Evolutionary conservation across 805 yeast genomes (phyloP).

Genomic region (Kodamaea jinghongensis): DNA sequence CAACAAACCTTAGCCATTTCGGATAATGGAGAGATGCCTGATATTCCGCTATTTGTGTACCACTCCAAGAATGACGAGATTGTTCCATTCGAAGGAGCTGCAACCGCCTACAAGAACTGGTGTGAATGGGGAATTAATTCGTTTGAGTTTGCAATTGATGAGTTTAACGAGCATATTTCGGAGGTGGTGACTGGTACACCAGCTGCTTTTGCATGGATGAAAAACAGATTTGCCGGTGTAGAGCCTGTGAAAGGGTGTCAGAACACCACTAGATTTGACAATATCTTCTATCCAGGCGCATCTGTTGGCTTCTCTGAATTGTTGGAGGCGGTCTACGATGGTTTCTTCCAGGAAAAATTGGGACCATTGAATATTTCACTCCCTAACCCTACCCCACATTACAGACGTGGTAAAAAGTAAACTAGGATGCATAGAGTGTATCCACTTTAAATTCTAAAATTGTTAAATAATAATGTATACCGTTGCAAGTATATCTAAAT

Average conservation of each 20-base stretch:
- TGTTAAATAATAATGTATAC: too few relatives aligned
- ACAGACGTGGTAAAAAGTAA: too few relatives aligned
- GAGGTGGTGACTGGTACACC: conserved; percentile 14
- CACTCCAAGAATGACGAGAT: conserved; percentile 11
- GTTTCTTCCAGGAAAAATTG: too few relatives aligned
- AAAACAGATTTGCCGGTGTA: conserved; percentile 15
- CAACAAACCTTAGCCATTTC: conserved; percentile 20
- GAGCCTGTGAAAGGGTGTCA: conserved; percentile 17
- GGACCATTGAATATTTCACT: too few relatives aligned
- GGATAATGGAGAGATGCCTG: conserved; percentile 11
- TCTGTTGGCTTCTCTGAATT: neutral
- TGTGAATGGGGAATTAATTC: conserved; percentile 11
- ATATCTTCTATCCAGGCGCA: conserved; percentile 45
- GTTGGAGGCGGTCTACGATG: too few relatives aligned
- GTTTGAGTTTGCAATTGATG: conserved; percentile 9
- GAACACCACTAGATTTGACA: conserved; percentile 40
- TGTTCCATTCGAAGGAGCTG: conserved; percentile 8
- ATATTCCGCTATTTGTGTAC: conserved; percentile 11
- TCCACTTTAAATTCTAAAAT: too few relatives aligned
- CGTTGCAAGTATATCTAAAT: too few relatives aligned
- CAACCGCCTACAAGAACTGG: conserved; percentile 11
- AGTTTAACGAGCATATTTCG: conserved; percentile 15
- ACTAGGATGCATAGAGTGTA: too few relatives aligned
- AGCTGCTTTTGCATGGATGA: conserved; percentile 18
- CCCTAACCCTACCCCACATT: too few relatives aligned